A percentile compares a stretch with the other conserved stretches of the same genome.
These are phyloP conservation scores for Calocybe cyanea DNA, from an alignment of 768 basidiomycete genomes.

Conservation along the genomic window DNA sequence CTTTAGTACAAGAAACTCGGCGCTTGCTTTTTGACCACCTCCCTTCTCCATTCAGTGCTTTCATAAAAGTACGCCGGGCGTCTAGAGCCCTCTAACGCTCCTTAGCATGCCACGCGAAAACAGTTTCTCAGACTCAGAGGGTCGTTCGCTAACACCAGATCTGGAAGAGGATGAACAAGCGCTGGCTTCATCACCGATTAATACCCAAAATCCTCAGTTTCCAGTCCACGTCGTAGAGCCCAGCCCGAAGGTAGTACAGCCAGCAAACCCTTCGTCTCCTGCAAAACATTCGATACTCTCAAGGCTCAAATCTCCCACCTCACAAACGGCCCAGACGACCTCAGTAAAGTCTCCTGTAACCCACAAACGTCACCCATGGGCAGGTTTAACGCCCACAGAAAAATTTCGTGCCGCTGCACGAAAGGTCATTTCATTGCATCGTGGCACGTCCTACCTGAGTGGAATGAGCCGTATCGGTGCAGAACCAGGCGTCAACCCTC, in stretches of 20 bases:
- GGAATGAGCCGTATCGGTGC: conserved; percentile 45
- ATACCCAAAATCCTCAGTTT: conserved; percentile 2
- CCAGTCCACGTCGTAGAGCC: conserved; percentile 2
- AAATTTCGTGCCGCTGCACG: conserved; percentile 52
- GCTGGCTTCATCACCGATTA: conserved; percentile 16
- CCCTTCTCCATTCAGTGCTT: neutral
- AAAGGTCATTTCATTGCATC: conserved; percentile 62
- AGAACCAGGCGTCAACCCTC: conserved; percentile 70
- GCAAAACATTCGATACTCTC: conserved; percentile 12
- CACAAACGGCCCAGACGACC: neutral
- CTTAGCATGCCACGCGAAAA: conserved; percentile 56
- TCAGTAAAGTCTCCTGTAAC: neutral
- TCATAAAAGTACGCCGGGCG: neutral
- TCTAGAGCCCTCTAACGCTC: conserved; percentile 4
- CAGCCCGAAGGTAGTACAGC: neutral
- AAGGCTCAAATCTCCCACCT: conserved; percentile 3
- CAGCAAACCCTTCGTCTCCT: conserved; percentile 3
- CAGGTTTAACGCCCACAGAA: conserved; percentile 36
- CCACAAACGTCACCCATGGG: conserved; percentile 13
- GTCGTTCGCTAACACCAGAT: conserved; percentile 65
- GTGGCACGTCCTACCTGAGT: conserved; percentile 40
- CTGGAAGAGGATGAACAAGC: conserved; percentile 35
- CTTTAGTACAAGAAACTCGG: neutral
- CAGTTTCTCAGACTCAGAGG: conserved; percentile 63
- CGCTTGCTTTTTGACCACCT: conserved; percentile 1